Evolutionary conservation across 2,329 filamentous ascomycete genomes (phyloP).

Genomic region (Podosphaera leucotricha): DNA sequence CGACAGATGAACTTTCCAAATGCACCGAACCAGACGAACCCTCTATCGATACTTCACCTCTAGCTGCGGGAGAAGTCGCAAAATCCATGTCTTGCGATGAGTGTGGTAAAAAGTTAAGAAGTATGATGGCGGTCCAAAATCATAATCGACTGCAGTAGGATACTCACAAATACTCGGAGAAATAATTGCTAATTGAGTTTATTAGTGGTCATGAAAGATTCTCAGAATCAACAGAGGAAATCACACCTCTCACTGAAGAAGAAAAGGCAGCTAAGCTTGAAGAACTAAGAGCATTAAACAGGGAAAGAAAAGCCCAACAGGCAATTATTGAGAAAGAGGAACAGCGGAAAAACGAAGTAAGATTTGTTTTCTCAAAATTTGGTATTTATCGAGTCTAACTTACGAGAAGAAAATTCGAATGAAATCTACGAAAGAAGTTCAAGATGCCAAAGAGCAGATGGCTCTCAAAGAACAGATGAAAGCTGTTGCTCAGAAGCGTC

Average conservation of each 20-base stretch:
- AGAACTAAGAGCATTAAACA: conserved; percentile 48
- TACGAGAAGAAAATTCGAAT: conserved; percentile 37
- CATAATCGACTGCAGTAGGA: conserved; percentile 63
- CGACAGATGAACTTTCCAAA: conserved; percentile 51
- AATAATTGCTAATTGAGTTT: conserved; percentile 1
- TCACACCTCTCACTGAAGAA: conserved; percentile 74
- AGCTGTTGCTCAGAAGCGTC: conserved; percentile 63
- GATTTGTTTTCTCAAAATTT: conserved; percentile 1
- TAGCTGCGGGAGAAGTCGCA: conserved; percentile 47
- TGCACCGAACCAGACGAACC: conserved; percentile 23
- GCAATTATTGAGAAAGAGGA: conserved; percentile 56
- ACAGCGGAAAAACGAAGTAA: conserved; percentile 63
- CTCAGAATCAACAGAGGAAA: conserved; percentile 75
- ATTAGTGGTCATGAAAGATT: conserved; percentile 66
- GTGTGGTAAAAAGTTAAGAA: conserved; percentile 77
- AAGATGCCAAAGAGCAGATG: conserved; percentile 78
- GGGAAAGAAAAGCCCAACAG: conserved; percentile 46
- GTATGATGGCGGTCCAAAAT: conserved; percentile 59
- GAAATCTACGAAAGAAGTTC: conserved; percentile 73
- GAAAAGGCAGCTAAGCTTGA: conserved; percentile 64
- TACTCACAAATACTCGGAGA: conserved; percentile 1
- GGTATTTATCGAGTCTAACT: not conserved
- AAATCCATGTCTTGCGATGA: conserved; percentile 82
- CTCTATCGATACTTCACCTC: conserved; percentile 34
- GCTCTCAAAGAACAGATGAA: conserved; percentile 77